A percentile compares a stretch with the other conserved stretches of the same genome.
phyloP scores from a whole-genome alignment of 2,329 filamentous ascomycete genomes.

The Calonectria ilicicola region DNA sequence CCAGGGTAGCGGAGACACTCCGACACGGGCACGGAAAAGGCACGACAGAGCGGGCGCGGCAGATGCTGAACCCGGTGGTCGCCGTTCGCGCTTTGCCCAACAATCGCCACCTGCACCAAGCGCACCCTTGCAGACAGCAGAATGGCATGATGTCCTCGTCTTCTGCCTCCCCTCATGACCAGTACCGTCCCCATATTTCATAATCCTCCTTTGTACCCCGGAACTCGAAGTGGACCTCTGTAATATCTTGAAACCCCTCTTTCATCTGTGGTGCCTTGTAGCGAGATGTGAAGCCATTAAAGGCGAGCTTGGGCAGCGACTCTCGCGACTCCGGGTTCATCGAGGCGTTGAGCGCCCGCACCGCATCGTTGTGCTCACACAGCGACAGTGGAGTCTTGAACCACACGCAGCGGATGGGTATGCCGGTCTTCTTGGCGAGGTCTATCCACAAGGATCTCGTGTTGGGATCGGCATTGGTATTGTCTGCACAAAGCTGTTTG shows the following conservation, averaged over 20 bases:
- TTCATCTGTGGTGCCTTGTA: constrained; percentile 77
- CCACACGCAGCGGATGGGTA: constrained; percentile 87
- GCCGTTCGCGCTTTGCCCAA: constrained; percentile 3
- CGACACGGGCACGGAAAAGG: constrained; percentile 1
- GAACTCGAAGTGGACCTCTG: constrained; percentile 81
- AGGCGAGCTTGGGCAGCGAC: constrained; percentile 82
- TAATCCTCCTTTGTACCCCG: constrained; percentile 76
- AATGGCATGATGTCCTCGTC: constrained; percentile 35
- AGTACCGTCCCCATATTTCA: constrained; percentile 81
- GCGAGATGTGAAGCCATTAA: constrained; percentile 78
- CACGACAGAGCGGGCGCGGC: neutral
- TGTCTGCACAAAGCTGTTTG: constrained; percentile 69
- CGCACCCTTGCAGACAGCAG: constrained; percentile 26
- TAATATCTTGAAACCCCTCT: constrained; percentile 89
- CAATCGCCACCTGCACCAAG: neutral
- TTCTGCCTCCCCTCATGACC: constrained; percentile 64
- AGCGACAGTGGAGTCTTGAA: constrained; percentile 80
- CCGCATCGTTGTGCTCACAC: constrained; percentile 87
- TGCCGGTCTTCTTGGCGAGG: constrained; percentile 75
- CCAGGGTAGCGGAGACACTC: constrained; percentile 21
- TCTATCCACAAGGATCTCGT: constrained; percentile 83
- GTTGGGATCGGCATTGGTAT: constrained; percentile 90
- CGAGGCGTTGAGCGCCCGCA: constrained; percentile 77
- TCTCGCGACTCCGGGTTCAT: constrained; percentile 86
- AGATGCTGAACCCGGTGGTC: neutral